These are phyloP conservation scores for Ophioceras dolichostomum DNA, from an alignment of 2,329 filamentous ascomycete species.

Conservation along the genomic window DNA sequence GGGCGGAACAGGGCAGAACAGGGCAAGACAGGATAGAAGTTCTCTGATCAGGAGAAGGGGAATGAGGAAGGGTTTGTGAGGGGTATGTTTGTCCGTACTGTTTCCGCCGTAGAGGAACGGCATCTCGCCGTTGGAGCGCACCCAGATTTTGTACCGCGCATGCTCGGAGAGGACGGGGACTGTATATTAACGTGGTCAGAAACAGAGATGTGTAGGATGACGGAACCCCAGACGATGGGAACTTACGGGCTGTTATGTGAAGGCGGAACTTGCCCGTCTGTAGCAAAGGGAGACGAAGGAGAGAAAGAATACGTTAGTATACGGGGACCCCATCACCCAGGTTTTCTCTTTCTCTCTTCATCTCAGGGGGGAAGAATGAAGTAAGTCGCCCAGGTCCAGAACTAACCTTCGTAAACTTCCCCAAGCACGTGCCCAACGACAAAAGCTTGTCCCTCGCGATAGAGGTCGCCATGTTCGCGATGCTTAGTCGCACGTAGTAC, in stretches of 20 bases:
- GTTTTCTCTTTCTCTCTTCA: conserved; percentile 1
- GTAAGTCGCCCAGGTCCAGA: background rate
- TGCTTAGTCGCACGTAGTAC: conserved; percentile 81
- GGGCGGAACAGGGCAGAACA: background rate
- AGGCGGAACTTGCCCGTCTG: conserved; percentile 88
- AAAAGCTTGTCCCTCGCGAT: conserved; percentile 73
- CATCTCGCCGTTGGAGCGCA: conserved; percentile 94
- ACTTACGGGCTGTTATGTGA: conserved; percentile 62
- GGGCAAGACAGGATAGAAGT: background rate
- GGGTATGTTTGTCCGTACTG: conserved; percentile 5
- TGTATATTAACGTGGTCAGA: conserved; percentile 1
- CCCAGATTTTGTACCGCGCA: conserved; percentile 93
- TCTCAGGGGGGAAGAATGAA: no score
- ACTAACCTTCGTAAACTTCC: conserved; percentile 19
- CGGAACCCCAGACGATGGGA: no score
- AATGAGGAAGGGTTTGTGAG: background rate
- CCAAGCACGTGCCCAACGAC: conserved; percentile 77
- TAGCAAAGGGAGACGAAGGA: background rate
- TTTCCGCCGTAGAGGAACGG: conserved; percentile 93
- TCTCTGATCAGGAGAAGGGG: background rate
- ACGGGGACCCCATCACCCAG: no score
- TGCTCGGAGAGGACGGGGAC: conserved; percentile 81
- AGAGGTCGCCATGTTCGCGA: conserved; percentile 84
- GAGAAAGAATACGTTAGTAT: no score
- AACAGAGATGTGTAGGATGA: background rate